Base-by-base conservation (phyloP, 1,284 basidiomycete genomes). In the Mycena citricolor region DNA sequence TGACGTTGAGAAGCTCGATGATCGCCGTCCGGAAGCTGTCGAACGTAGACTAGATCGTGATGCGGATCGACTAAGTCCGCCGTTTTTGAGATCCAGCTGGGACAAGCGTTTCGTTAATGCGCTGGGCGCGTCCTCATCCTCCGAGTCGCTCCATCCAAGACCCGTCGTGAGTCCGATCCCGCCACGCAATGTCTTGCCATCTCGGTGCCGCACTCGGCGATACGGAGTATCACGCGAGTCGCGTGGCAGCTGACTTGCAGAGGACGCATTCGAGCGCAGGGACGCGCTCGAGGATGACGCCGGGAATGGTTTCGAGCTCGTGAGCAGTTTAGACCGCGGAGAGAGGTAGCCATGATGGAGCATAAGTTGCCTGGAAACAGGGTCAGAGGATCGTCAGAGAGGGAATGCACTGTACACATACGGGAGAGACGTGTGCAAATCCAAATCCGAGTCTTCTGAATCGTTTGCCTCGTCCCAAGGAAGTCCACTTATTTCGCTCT, bases 111-210 rank as follows among this genome's bases (percentile, higher is more conserved):
- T 71, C 0, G 84, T 86, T 11, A 89, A 73, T 4, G 80, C 75
- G 0, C 83, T 86, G 2, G 87, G 87, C 0, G 86, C 85, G 47
- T 86, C 83, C 66, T 90, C 87, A 60, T 90, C 87, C 68, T 90
- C 86, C 14, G 44, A 50, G 58, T 90, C 87, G 58, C 84, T 87
- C 87, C 86, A 90, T 0, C 86, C 86, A 13, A 90, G 67, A 0
- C 86, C 86, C 3, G 86, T 90, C 3, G 87, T 90, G 39, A 90
- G 61, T 0, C 87, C 86, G 51, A 90, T 77, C 1, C 86, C 86
- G 2, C 83, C 85, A 30, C 71, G 65, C 34, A 90, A 65, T 11
- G 81, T 57, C 14, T 65, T 67, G 1, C 86, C 85, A 57, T 90
- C 86, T 3, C 85, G 76, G 61, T 90, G 86, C 16, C 87, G 67